phyloP scores from a whole-genome alignment of 225 moss, liverwort and hornwort genomes.

The Neckera pumila region DNA sequence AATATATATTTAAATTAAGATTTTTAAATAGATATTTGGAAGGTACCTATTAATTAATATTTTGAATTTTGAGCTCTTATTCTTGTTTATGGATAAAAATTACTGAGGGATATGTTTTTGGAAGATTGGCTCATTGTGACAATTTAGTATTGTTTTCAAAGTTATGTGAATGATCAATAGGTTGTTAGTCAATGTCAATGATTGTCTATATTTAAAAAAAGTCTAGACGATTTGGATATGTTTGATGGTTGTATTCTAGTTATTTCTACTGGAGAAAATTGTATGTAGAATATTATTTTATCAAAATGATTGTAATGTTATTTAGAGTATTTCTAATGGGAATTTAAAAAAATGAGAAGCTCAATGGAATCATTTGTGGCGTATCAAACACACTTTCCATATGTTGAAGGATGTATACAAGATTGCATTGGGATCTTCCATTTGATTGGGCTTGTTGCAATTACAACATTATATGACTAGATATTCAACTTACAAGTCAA shows the following conservation, averaged over 20 bases:
- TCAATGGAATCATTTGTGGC: background rate
- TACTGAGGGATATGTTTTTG: accelerated
- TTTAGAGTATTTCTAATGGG: background rate
- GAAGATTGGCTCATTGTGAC: background rate
- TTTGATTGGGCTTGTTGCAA: background rate
- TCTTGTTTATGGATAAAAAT: background rate
- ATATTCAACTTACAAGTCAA: accelerated
- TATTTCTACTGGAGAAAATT: background rate
- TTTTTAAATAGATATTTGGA: background rate
- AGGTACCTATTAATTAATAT: background rate
- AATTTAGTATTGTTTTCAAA: background rate
- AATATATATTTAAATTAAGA: background rate
- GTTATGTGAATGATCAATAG: background rate
- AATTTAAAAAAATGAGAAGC: background rate
- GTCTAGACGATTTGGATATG: background rate
- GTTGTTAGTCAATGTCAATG: background rate
- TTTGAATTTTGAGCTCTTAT: background rate
- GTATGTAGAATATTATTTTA: background rate
- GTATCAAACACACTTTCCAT: background rate
- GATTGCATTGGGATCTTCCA: accelerated
- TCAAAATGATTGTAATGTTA: background rate
- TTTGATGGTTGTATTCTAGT: background rate
- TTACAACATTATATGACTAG: accelerated
- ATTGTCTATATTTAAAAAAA: background rate
- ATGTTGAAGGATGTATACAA: background rate